Base-by-base conservation (phyloP, 345 rosid genomes). In the Citrus australasica region DNA sequence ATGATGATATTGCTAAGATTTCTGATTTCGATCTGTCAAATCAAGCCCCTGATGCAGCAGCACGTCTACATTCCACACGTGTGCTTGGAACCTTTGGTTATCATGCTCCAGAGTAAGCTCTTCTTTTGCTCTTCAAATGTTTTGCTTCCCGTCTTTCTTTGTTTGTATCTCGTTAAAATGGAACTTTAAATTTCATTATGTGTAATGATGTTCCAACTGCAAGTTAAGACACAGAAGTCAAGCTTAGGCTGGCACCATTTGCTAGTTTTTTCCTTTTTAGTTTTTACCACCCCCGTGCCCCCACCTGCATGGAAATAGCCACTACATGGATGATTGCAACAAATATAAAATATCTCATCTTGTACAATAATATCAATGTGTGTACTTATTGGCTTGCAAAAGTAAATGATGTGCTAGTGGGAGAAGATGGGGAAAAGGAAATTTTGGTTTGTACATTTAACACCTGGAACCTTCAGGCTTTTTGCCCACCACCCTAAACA, bases 11-110 rank as follows among this genome's bases (percentile, higher is more conserved):
- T 76, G 97, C 98, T 55, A 93, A 95, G 84, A 87, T 95, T 86
- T 95, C 93, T 67, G 98, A 95, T 85, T 95, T 95, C 64, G 97
- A 95, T 85, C 86, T 93, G 85, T 92, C 98, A 35, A 89, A 93
- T 85, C 98, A 93, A 88, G 94, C 97, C 75, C 98, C 97, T 64
- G 98, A 93, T 83, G 86, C 86, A 86, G 89, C 98, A 61, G 97
- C 98, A 19, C 95, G 98, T 24, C 96, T 95, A 67, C 96, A 93
- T 80, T 93, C 99, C 14, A 95, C 97, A 55, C 94, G 98, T 84
- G 98, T 95, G 74, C 89, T 93, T 27, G 98, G 99, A 83, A 95
- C 94, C 75, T 95, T 95, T 70, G 99, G 98, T 78, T 95, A 92
- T 81, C 99, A 95, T 86, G 99, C 98, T 68, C 99, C 99, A 32